Percentiles rank a stretch among this genome's conserved stretches.
phyloP scores from a whole-genome alignment of 2,329 filamentous ascomycete species.

The Ceratocystis diversiconidia region DNA sequence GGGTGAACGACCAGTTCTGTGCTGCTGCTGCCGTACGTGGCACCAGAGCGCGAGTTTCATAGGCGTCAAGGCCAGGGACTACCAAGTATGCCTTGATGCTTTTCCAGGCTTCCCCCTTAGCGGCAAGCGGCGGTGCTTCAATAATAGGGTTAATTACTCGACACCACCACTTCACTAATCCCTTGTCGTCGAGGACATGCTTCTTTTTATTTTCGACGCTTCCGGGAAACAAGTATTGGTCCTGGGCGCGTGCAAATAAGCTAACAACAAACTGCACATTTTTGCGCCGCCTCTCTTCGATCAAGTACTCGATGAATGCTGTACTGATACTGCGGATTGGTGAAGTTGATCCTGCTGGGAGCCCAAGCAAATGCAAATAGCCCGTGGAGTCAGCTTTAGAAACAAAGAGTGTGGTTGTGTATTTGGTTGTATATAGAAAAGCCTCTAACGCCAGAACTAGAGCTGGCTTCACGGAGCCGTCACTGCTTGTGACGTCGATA shows the following conservation, averaged over 20 bases:
- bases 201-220: constrained; percentile 75
- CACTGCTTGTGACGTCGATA: constrained; percentile 26
- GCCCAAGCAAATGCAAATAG: constrained; percentile 53
- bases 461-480: constrained; percentile 33
- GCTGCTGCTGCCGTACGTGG: constrained; percentile 38
- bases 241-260: constrained; percentile 80
- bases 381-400: constrained; percentile 96
- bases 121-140: constrained; percentile 28
- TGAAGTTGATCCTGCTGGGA: constrained; percentile 50
- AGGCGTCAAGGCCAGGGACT: constrained; percentile 71
- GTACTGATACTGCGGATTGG: constrained; percentile 61
- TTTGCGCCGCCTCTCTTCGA: constrained; percentile 49
- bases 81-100: constrained; percentile 63
- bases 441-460: constrained; percentile 76
- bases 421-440: constrained; percentile 68
- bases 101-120: constrained; percentile 27
- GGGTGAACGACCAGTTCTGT: constrained; percentile 53
- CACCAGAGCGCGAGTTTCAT: constrained; percentile 67
- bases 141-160: constrained; percentile 68
- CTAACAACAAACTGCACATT: constrained; percentile 63
- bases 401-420: constrained; percentile 77
- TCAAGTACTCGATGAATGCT: constrained; percentile 62
- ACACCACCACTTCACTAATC: constrained; percentile 93
- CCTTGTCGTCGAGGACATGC: constrained; percentile 82
- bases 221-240: constrained; percentile 87